phyloP scores from a whole-genome alignment of 805 yeast genomes.

The Candida alai region DNA sequence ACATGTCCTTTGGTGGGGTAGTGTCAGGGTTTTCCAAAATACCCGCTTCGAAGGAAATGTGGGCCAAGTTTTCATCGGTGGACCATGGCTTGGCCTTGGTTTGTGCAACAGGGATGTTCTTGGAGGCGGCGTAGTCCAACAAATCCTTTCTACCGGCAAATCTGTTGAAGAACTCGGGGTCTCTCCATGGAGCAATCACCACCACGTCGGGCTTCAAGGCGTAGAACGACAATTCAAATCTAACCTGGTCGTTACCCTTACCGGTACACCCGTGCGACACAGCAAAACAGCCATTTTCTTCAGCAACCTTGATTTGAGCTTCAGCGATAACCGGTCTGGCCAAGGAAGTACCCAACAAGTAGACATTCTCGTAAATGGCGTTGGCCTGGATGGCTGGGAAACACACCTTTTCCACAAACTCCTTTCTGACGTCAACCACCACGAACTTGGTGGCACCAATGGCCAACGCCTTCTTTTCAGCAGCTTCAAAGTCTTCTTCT shows the following conservation, averaged over 20 bases:
- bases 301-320: slow-evolving; percentile 97
- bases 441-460: slow-evolving; percentile 97
- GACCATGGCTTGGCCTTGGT: slow-evolving; percentile 99
- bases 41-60: slow-evolving; percentile 99
- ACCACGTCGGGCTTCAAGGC: slow-evolving; percentile 96
- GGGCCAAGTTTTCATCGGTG: slow-evolving; percentile 98
- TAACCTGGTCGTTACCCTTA: slow-evolving; percentile 98
- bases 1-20: slow-evolving; percentile 99
- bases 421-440: slow-evolving; percentile 89
- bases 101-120: slow-evolving; percentile 92
- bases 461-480: slow-evolving; percentile 91
- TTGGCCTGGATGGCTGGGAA: slow-evolving; percentile 97
- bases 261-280: slow-evolving; percentile 99
- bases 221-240: slow-evolving; percentile 95
- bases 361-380: slow-evolving; percentile 97
- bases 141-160: slow-evolving; percentile 98
- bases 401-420: slow-evolving; percentile 88
- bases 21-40: slow-evolving; percentile 97
- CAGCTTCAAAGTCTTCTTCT: slow-evolving; percentile 98
- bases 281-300: slow-evolving; percentile 96
- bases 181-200: slow-evolving; percentile 99
- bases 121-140: slow-evolving; percentile 87
- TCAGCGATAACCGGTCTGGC: slow-evolving; percentile 99
- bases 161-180: slow-evolving; percentile 88
- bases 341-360: slow-evolving; percentile 92